Base-by-base conservation (phyloP, 2,329 filamentous ascomycete genomes). In the Fusarium napiforme region DNA sequence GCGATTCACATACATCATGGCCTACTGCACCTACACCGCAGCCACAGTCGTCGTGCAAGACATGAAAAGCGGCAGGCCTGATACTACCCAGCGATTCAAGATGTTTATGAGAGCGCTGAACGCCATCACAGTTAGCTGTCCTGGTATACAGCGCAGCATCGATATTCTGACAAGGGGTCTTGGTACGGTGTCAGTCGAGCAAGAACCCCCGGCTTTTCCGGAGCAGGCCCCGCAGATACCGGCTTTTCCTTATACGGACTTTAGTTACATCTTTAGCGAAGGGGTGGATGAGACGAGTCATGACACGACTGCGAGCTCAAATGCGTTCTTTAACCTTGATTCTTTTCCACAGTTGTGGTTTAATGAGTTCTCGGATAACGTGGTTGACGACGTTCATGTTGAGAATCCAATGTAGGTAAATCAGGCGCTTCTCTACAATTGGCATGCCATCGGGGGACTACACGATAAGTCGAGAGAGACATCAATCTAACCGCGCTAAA, bases 271-370 rank as follows among this genome's bases (percentile, higher is more conserved):
- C n/a, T 42, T 46, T 8, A 7, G 12, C 5, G 40, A 60, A n/a
- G 40, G 18, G 2, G 21, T 21, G 2, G 34, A 39, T n/a, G 23
- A 16, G 11, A 55, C 23, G 26, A 55, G 34, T 18, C 50, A 55
- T 28, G 26, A n/a, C 4, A 55, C 10, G 1, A 8, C 18, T 18
- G 6, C 7, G 1, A 26, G 10, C 14, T 46, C 23, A 5, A 28
- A 63, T 28, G n/a, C 26, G 0, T 60, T 63, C 15, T 63, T 63
- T 0, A 23, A 32, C 9, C 53, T 63, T 10, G 53, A 63, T 46
- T 63, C 60, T 1, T 63, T 63, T 18, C 60, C 53, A 2, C 40
- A 63, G 8, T 28, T 63, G 12, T 47, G 60, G 53, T 40, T 60
- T n/a, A 36, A 63, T 6, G 26, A 32, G 4, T 19, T 63, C 4